Evolutionary conservation across 2,329 filamentous ascomycete genomes (phyloP).

Genomic region (Colletotrichum spinosum): DNA sequence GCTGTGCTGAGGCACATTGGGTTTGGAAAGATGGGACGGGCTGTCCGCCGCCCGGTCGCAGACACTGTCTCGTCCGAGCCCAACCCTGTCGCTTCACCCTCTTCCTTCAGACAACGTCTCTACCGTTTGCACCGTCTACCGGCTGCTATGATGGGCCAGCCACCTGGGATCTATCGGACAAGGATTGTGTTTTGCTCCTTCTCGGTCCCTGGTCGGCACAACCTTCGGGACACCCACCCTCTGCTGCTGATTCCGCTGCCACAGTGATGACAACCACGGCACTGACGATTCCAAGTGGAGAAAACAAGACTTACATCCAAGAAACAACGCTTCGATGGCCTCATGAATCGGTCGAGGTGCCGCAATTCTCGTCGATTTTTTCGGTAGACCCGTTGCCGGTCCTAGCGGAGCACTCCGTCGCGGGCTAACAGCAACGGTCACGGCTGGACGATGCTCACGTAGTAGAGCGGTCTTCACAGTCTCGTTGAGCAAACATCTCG

Average conservation of each 20-base stretch:
- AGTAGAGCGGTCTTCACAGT: neutral
- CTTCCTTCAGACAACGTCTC: conserved; percentile 13
- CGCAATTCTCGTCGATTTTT: neutral
- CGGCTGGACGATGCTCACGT: conserved; percentile 5
- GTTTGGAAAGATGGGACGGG: conserved; percentile 43
- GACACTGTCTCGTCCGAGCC: conserved; percentile 26
- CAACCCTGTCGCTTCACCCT: conserved; percentile 5
- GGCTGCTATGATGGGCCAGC: conserved; percentile 2
- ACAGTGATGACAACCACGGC: conserved; percentile 10
- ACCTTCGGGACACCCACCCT: conserved; percentile 5
- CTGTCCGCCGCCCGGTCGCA: conserved; percentile 31
- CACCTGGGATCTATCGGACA: conserved; percentile 27
- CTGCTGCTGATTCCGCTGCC: conserved; percentile 6
- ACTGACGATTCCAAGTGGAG: conserved; percentile 14
- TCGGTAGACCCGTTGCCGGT: conserved; percentile 4
- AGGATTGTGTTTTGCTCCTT: conserved; percentile 15
- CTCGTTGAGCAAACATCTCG: conserved; percentile 9
- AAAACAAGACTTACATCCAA: neutral
- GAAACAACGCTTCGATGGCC: neutral
- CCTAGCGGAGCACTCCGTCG: conserved; percentile 1
- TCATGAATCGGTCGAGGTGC: neutral
- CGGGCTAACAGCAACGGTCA: neutral
- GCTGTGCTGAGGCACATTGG: conserved; percentile 44
- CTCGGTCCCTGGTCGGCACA: conserved; percentile 11
- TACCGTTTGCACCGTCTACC: neutral